Conservation (phyloP, 441 rosid species). For the Eugenia klotzschiana region DNA sequence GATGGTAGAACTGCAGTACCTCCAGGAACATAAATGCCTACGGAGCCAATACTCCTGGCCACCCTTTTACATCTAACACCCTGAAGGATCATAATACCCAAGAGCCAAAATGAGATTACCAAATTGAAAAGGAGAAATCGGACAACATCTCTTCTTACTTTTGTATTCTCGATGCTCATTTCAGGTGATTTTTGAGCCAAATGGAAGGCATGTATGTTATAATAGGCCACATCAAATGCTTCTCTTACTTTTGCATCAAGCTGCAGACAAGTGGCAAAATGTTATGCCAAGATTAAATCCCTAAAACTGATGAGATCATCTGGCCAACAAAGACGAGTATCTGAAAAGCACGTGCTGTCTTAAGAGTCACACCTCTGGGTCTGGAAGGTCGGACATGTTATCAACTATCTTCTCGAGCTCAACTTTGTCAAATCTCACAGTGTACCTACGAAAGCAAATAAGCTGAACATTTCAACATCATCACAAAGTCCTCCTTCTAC, state of each 20-base stretch:
- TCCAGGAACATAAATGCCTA: constrained; percentile 91
- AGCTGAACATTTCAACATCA: not conserved
- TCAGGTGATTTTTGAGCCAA: constrained; percentile 61
- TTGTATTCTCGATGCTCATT: constrained; percentile 62
- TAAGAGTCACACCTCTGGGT: constrained; percentile 47
- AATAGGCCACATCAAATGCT: constrained; percentile 88
- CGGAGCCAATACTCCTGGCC: constrained; percentile 74
- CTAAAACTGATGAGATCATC: not conserved
- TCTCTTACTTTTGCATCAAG: constrained; percentile 44
- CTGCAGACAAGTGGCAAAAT: too few relatives aligned
- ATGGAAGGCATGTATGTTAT: constrained; percentile 80
- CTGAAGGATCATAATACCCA: constrained; percentile 15
- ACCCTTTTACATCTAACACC: constrained; percentile 88
- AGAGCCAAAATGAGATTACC: not conserved
- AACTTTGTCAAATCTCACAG: constrained; percentile 71
- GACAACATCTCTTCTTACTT: constrained; percentile 27
- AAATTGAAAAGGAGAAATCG: not conserved
- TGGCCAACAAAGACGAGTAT: not conserved
- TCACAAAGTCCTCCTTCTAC: not conserved
- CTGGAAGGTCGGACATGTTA: constrained; percentile 48
- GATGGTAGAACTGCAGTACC: constrained; percentile 95
- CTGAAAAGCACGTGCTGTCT: not conserved
- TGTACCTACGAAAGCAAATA: constrained; percentile 36
- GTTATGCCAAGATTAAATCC: not conserved
- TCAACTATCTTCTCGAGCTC: constrained; percentile 40